Evolutionary conservation across 2,329 filamentous ascomycete genomes (phyloP), one percentile per base, ranked within the genome.

Genomic region (Mycosphaerella arachidis): DNA sequence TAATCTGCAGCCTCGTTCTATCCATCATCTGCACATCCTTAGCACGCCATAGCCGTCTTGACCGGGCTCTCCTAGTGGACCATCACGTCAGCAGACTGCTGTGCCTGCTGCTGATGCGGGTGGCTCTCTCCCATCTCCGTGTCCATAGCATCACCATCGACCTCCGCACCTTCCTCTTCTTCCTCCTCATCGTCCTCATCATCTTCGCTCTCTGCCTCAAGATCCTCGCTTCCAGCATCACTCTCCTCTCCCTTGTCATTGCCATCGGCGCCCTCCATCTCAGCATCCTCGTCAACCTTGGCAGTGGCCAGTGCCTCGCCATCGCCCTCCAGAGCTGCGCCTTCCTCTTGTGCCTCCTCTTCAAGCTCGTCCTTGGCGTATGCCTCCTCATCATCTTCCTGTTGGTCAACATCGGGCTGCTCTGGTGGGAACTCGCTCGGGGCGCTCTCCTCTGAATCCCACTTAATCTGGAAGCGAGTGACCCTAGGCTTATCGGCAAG

Each of bases 391-490:
- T 96, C 94, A 68, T 97, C 93, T 48, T 89, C 89, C 55, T 85
- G 83, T 48, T 88, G 83, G 72, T 99, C 95, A 56, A 92, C 94
- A 75, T 99, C 94, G 46, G 94, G 94, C 78, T 99, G 94, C 75
- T 99, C 94, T 63, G 94, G 95, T 31, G 94, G 94, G 75, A 91
- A 99, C 77, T 99, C 93, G 65, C 94, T 87, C 2, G 94, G 94
- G 31, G 94, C 94, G 74, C 92, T 94, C 66, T 92, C 93, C 72
- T 99, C 94, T n/a, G 91, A 94, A 73, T 99, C 94, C 94, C 94
- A 99, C 80, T 99, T 99, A 79, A 99, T 99, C 48, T 92, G 92
- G 73, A 99, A 99, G 66, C 94, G 87, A 31, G 94, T 99, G 55
- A 99, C 94, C 77, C 94, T 86, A 12, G 94, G 94, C 84, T 99